A percentile compares a stretch with the other conserved stretches of the same genome.
Conservation (phyloP, 768 basidiomycete species). For the Rhodotorula toruloides region DNA sequence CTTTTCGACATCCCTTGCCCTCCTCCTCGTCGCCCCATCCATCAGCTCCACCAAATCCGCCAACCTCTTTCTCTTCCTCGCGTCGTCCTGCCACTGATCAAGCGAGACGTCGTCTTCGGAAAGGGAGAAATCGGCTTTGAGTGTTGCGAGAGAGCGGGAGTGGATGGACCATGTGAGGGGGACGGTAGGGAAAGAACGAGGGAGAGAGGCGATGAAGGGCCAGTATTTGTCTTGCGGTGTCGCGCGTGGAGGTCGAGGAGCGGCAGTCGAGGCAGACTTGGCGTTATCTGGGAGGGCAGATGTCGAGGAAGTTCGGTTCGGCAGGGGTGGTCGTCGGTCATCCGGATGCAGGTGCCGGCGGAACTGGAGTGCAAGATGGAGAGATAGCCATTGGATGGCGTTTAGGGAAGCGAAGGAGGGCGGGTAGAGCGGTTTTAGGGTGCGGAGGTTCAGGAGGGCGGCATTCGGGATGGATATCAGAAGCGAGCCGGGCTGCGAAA, state of each 20-base stretch:
- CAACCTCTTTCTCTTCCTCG: constrained; percentile 33
- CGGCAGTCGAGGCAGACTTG: background rate
- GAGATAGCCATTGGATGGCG: constrained; percentile 68
- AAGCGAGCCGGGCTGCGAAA: constrained; percentile 52
- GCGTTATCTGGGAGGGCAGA: background rate
- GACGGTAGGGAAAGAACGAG: constrained; percentile 66
- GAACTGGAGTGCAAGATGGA: constrained; percentile 67
- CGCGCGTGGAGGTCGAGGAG: background rate
- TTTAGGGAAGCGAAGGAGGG: constrained; percentile 45
- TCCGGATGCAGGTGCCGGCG: constrained; percentile 5
- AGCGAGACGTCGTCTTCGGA: constrained; percentile 22
- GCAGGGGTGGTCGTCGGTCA: constrained; percentile 49
- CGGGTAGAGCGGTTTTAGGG: constrained; percentile 62
- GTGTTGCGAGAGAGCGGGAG: constrained; percentile 3
- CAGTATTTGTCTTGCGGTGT: constrained; percentile 41
- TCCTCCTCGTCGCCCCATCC: constrained; percentile 52
- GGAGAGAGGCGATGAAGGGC: constrained; percentile 74
- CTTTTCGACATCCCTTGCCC: constrained; percentile 51
- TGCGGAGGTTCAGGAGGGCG: constrained; percentile 67
- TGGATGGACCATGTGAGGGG: constrained; percentile 66
- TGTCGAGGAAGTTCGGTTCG: constrained; percentile 19
- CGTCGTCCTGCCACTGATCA: constrained; percentile 33
- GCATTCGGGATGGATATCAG: constrained; percentile 67
- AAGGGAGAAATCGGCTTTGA: background rate
- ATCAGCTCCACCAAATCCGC: constrained; percentile 50